Evolutionary conservation across 805 yeast genomes (phyloP), one percentile per base, ranked within the genome.

Genomic region (Hanseniaspora mollemarum): DNA sequence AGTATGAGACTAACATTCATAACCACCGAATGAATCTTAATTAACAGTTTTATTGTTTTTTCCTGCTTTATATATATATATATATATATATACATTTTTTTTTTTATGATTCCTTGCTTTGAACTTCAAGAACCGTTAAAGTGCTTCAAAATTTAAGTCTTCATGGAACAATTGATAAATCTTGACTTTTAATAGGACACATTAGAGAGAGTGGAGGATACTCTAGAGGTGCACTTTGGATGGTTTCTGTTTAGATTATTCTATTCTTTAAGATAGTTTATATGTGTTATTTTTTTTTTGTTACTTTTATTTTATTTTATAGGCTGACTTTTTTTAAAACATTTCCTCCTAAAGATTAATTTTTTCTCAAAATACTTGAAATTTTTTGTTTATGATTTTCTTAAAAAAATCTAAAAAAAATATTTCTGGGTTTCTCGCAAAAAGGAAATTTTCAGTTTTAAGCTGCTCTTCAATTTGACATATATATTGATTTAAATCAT

Each of bases 21-120:
- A 18, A 12, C 13, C 9, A 6, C 35, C 32, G 44, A 39, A 39
- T 12, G 33, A 39, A 26, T 46, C 10, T 39, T 39, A 12, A 39
- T 46, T 46, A 46, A 29, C 41, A 32, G 38, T 25, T 31, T 36
- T 46, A 39, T 46, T 39, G 43, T 46, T 46, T 37, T 46, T 25
- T 18, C 8, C 26, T 44, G 22, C 24, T 22, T 43, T 7, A 13
- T 43, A n/a, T 41, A 21, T 19, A 22, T 22, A 24, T 8, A 28
- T 9, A 10, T 28, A 28, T 8, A 8, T 8, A 28, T 42, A n/a
- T 9, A 8, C 13, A 16, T 8, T 33, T 33, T 13, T 21, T 24
- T 21, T 15, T 42, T 31, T 29, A 15, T 22, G 19, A 15, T 42
- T n/a, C 10, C 4, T 31, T 43, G 21, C 10, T 19, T 21, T 43